phyloP scores from a whole-genome alignment of 1,284 basidiomycete species.

The Cerioporus squamosus region DNA sequence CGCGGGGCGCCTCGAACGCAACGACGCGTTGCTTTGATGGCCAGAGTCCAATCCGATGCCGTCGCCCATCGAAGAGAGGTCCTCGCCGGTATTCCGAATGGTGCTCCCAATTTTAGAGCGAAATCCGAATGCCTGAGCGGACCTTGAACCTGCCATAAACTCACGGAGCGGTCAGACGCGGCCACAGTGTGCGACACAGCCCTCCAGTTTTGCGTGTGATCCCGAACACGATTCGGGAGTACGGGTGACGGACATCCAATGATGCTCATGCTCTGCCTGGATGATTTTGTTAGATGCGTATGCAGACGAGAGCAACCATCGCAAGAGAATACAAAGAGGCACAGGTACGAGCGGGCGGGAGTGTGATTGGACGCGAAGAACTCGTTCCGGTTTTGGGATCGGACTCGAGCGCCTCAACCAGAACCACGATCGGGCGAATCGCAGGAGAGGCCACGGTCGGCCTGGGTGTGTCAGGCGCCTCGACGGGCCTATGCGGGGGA shows the following conservation, averaged over 20 bases:
- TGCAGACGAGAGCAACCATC: background rate
- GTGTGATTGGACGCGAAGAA: no score
- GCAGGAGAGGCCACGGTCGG: slow-evolving; percentile 14
- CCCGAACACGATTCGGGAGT: background rate
- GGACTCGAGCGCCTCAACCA: no score
- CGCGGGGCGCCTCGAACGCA: slow-evolving; percentile 14
- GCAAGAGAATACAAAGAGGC: background rate
- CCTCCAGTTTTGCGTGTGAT: background rate
- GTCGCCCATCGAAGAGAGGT: background rate
- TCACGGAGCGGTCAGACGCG: background rate
- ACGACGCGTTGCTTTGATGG: background rate
- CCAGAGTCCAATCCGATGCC: background rate
- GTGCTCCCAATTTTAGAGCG: background rate
- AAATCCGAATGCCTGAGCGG: no score
- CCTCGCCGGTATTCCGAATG: background rate
- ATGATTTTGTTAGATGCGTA: background rate
- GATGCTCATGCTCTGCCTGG: background rate
- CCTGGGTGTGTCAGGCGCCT: slow-evolving; percentile 7
- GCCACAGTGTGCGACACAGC: background rate
- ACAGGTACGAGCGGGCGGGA: background rate
- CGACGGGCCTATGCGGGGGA: background rate
- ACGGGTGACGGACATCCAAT: background rate
- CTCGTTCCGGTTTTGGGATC: no score
- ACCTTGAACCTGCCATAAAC: no score
- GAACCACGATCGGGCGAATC: slow-evolving; percentile 6